A percentile compares a stretch with the other conserved stretches of the same genome.
Evolutionary conservation across 495 filamentous ascomycete species (phyloP).

Genomic region (Trichoderma virens): DNA sequence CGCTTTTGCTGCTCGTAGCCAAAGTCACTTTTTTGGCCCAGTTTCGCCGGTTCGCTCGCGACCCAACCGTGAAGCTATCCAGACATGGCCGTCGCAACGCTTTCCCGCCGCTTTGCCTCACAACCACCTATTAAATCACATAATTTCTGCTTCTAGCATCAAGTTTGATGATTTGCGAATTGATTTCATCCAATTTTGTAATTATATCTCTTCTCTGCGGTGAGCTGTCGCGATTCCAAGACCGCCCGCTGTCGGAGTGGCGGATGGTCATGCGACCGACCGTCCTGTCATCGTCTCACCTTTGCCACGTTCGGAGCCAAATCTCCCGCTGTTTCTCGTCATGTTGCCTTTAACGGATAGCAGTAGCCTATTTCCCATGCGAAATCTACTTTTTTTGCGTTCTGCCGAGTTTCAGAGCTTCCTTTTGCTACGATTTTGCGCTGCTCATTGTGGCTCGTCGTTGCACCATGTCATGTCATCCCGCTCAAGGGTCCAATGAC

Average conservation of each 20-base stretch:
- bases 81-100: background rate
- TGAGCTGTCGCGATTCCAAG: background rate
- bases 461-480: constrained; percentile 4
- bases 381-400: background rate
- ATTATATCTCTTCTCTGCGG: background rate
- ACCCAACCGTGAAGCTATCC: constrained; percentile 3
- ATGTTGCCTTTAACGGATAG: background rate
- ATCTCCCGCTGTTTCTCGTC: background rate
- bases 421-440: background rate
- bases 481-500: background rate
- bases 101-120: background rate
- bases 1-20: background rate
- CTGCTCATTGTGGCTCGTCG: background rate
- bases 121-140: background rate
- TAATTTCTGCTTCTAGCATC: background rate
- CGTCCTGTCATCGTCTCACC: background rate
- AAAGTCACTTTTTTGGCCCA: background rate
- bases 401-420: background rate
- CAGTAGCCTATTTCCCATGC: background rate
- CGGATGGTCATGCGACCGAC: constrained; percentile 6
- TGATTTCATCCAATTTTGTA: background rate
- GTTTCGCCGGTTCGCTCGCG: background rate
- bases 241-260: background rate
- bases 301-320: background rate
- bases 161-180: background rate